Percentiles rank a stretch among this genome's conserved stretches.
Evolutionary conservation across 176 grass and related monocot species (phyloP).

Genomic region (Avena atlantica): DNA sequence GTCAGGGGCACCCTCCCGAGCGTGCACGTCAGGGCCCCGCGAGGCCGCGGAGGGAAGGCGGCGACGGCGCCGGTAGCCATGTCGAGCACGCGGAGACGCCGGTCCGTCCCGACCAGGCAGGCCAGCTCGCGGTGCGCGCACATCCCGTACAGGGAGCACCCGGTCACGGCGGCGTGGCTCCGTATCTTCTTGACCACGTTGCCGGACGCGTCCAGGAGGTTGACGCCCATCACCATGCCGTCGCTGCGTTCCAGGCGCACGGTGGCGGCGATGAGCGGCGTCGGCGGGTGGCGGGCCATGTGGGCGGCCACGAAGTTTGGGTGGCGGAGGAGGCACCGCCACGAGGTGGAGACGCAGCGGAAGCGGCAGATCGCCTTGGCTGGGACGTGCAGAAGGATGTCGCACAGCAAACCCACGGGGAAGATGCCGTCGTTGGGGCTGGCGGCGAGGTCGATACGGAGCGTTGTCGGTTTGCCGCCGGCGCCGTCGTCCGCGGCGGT

Average conservation of each 20-base stretch:
- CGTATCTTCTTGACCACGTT: constrained; percentile 18
- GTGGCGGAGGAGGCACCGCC: neutral
- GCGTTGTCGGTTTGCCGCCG: neutral
- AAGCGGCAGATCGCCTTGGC: constrained; percentile 2
- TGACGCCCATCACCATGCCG: constrained; percentile 16
- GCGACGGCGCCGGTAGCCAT: neutral
- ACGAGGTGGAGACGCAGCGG: constrained; percentile 4
- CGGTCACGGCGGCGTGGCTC: neutral
- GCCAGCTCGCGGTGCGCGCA: neutral
- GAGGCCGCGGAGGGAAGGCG: neutral
- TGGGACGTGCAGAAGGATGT: neutral
- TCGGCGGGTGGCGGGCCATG: neutral
- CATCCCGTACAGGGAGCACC: neutral
- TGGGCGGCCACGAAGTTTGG: neutral
- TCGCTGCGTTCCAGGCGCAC: neutral
- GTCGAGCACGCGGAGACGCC: neutral
- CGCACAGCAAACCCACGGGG: neutral
- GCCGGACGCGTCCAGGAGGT: neutral
- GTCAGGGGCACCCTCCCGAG: neutral
- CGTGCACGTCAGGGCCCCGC: neutral
- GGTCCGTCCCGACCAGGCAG: neutral
- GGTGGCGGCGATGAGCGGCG: neutral
- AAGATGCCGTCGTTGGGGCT: constrained; percentile 9
- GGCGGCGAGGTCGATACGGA: neutral
- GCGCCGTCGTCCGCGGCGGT: neutral